A percentile compares a stretch with the other conserved stretches of the same genome.
phyloP scores from a whole-genome alignment of 202 grass and related monocot genomes.

The Hordeum pubiflorum region DNA sequence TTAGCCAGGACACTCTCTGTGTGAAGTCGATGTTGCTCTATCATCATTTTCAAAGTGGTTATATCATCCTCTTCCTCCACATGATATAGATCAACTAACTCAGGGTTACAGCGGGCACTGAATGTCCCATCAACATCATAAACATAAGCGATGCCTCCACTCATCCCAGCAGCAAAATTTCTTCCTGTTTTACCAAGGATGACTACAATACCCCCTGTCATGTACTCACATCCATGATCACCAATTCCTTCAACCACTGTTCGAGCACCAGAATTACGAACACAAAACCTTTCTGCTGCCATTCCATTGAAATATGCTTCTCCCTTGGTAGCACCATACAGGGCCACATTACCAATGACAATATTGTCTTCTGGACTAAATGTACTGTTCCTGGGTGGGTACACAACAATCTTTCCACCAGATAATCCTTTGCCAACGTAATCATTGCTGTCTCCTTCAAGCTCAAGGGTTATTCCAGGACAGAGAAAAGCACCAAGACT shows the following conservation, averaged over 20 bases:
- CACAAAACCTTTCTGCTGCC: conserved; percentile 97
- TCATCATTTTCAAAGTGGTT: conserved; percentile 83
- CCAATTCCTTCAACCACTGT: conserved; percentile 97
- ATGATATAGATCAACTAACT: conserved; percentile 83
- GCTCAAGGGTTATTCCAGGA: conserved; percentile 85
- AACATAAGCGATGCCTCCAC: conserved; percentile 89
- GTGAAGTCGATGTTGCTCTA: conserved; percentile 82
- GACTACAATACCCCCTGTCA: conserved; percentile 90
- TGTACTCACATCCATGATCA: conserved; percentile 98
- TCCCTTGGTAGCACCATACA: conserved; percentile 88
- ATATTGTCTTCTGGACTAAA: conserved; percentile 92
- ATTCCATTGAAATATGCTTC: conserved; percentile 98
- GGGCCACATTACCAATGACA: conserved; percentile 95
- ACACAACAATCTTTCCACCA: conserved; percentile 91
- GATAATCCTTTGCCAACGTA: conserved; percentile 98
- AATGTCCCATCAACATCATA: conserved; percentile 91
- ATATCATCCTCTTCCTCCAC: conserved; percentile 89
- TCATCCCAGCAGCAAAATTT: conserved; percentile 99
- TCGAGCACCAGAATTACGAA: conserved; percentile 92
- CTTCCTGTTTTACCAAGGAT: conserved; percentile 91
- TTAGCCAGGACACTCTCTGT: conserved; percentile 64
- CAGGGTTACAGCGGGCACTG: conserved; percentile 56
- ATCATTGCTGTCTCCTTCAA: conserved; percentile 98
- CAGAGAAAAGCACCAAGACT: conserved; percentile 93
- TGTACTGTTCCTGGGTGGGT: conserved; percentile 70